Evolutionary conservation across 805 yeast genomes (phyloP), one percentile per base, ranked within the genome.

Genomic region (Yamadazyma nakazawae): DNA sequence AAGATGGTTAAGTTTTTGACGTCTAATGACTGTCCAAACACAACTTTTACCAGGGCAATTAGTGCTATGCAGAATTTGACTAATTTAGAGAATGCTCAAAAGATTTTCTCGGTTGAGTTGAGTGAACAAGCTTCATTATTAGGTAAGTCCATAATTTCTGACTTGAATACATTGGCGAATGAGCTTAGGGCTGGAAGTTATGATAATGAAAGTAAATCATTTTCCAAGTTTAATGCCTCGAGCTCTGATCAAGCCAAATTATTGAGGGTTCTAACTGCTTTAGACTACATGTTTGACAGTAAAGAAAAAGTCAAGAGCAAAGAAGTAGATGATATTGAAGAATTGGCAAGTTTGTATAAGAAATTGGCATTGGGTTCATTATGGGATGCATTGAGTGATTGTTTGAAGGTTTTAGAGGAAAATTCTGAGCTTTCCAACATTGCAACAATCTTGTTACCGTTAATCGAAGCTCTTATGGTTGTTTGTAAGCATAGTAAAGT

Each of bases 381-480:
- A 21, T 92, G 98, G 98, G 86, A 83, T 34, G 86, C 90, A 0
- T 72, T 88, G 40, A 85, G 94, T 67, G 86, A 80, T 42, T 83
- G 88, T 54, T 69, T 89, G 56, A 66, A 80, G 36, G 72, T 76
- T 5, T 69, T 87, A 48, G 92, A 84, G 57, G 81, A 77, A 18
- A 76, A 78, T 35, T 73, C 77, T 13, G 71, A 72, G 13, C 68
- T 79, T 18, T 47, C 62, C 1, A 62, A 58, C 41, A 80, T 88
- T 38, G 90, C 96, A 0, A 85, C 96, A 1, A 84, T 88, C 0
- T 66, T 91, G 19, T 70, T 92, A 19, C 97, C 98, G 0, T 65
- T 90, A 50, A 88, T 92, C 50, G 99, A 92, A 62, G 83, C 96
- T 0, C 72, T 94, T 47, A 89, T 94, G 96, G 96, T 92, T 42